Percentiles rank a stretch among this genome's conserved stretches.
Evolutionary conservation across 257 asterid species (phyloP).

Genomic region (Paraleonurus japonicus): DNA sequence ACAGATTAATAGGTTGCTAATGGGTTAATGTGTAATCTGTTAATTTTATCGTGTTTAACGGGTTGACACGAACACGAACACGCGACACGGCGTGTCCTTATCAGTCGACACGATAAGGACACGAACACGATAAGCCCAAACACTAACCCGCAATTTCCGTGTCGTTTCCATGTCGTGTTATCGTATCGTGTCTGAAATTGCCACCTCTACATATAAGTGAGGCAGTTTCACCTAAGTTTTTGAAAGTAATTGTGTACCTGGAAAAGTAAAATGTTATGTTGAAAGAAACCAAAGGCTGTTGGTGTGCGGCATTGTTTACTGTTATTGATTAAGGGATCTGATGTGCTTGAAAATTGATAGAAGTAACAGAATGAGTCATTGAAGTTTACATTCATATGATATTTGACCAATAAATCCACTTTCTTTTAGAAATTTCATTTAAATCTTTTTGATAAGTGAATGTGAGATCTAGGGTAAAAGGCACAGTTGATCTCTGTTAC

Average conservation of each 20-base stretch:
- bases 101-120: too few relatives aligned
- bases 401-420: constrained; percentile 8
- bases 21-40: too few relatives aligned
- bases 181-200: too few relatives aligned
- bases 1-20: too few relatives aligned
- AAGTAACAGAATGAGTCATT: constrained; percentile 1
- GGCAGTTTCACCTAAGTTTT: too few relatives aligned
- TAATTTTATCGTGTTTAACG: too few relatives aligned
- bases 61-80: too few relatives aligned
- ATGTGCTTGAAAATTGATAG: constrained; percentile 15
- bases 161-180: too few relatives aligned
- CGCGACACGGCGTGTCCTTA: too few relatives aligned
- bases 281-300: constrained; percentile 5
- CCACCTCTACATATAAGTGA: too few relatives aligned
- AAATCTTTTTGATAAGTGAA: background rate
- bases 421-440: background rate
- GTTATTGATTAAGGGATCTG: constrained; percentile 18
- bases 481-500: background rate
- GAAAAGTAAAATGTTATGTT: constrained; percentile 16
- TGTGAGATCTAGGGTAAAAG: constrained; percentile 8
- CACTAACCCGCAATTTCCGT: too few relatives aligned
- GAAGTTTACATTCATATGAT: constrained; percentile 12
- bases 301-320: constrained; percentile 14
- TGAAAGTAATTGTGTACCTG: constrained; percentile 14
- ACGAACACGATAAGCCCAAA: too few relatives aligned